phyloP scores from a whole-genome alignment of 495 filamentous ascomycete species.

The Aspergillus ellipticus region DNA sequence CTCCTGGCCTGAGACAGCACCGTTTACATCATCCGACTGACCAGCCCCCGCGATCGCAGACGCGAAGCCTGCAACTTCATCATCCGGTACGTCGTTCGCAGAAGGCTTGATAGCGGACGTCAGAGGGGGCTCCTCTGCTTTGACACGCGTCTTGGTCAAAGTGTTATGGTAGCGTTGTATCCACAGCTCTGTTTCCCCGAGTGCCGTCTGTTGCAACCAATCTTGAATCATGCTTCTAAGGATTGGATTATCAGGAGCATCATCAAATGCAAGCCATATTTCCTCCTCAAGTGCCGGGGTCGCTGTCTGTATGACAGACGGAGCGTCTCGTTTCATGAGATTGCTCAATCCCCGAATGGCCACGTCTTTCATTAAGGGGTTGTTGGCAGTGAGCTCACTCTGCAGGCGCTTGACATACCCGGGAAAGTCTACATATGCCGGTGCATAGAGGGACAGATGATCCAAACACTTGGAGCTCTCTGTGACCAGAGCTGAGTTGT shows the following conservation, averaged over 20 bases:
- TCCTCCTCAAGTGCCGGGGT: conserved; percentile 80
- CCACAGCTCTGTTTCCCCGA: conserved; percentile 76
- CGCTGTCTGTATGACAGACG: conserved; percentile 69
- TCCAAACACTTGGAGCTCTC: conserved; percentile 82
- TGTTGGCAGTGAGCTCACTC: conserved; percentile 64
- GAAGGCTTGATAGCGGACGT: conserved; percentile 47
- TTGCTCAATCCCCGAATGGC: conserved; percentile 89
- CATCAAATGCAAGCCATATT: conserved; percentile 84
- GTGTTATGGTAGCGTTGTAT: conserved; percentile 82
- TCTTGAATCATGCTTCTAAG: conserved; percentile 79
- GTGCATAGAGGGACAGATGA: conserved; percentile 88
- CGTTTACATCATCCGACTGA: conserved; percentile 56
- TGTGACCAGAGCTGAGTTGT: conserved; percentile 64
- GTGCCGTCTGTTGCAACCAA: conserved; percentile 84
- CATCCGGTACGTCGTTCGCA: conserved; percentile 78
- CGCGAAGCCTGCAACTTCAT: conserved; percentile 94
- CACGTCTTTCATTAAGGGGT: conserved; percentile 65
- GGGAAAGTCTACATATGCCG: conserved; percentile 75
- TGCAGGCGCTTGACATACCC: conserved; percentile 82
- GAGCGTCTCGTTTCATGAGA: conserved; percentile 87
- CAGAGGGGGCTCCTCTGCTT: conserved; percentile 48
- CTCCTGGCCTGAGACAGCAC: conserved; percentile 71
- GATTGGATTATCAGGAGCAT: conserved; percentile 66
- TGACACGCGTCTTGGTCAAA: conserved; percentile 77
- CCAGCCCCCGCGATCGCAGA: conserved; percentile 60